Evolutionary conservation across 176 grass and related monocot species (phyloP), one percentile per base, ranked within the genome.

Genomic region (Miscanthus lutarioriparius): DNA sequence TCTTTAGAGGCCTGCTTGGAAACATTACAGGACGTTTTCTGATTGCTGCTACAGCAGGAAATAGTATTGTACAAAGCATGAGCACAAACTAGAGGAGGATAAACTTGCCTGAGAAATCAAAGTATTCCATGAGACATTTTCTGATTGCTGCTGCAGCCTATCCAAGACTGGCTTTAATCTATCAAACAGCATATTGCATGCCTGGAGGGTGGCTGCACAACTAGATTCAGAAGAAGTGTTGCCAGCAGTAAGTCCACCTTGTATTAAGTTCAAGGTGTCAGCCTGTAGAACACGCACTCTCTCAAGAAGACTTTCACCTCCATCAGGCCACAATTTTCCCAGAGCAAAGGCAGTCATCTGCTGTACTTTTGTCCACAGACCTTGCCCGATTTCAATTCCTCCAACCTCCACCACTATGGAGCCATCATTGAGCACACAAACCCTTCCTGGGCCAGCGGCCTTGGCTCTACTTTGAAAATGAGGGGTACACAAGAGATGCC

Each of bases 351-450:
- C 89, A 0, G 94, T 74, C 72, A 87, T 87, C 61, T 97, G 94
- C 56, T 97, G 91, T 22, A 97, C 94, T 83, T 97, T 94, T 9
- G 94, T 92, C 94, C 94, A 97, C 43, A 97, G 59, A 30, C 94
- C 94, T 82, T 94, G 94, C 12, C 94, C 94, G 26, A 94, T 58
- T 71, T 97, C 89, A 39, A 92, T 7, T 66, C 94, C 94, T 69
- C 94, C 92, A 74, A 97, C 94, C 80, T 97, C 88, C 67, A 97
- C 90, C 41, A 91, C 80, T 43, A 97, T 84, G 43, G 94, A 97
- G 2, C 85, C 88, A 33, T 97, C 94, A 80, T 85, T 85, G 23
- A 97, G 83, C 51, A 97, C 84, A 9, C 92, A 97, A 67, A 97
- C 91, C 83, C 90, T 88, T 39, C 94, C 94, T 15, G 94, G 85